phyloP scores from a whole-genome alignment of 331 rosid genomes.

The Malus hybrid region DNA sequence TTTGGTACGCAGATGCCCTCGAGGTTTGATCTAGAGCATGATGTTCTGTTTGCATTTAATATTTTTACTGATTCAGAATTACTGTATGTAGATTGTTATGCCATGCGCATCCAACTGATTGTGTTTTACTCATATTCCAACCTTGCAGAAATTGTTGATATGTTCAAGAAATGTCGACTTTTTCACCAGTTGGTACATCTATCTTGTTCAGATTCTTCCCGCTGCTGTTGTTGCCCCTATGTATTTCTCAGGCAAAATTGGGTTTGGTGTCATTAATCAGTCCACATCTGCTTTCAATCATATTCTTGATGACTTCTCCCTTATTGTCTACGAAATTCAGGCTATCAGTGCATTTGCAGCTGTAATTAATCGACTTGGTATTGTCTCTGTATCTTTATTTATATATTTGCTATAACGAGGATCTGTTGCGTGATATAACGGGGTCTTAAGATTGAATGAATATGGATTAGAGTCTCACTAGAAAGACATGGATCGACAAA shows the following conservation, averaged over 20 bases:
- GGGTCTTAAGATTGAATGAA: background rate
- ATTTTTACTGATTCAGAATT: background rate
- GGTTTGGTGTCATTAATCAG: conserved; percentile 94
- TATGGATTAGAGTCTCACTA: background rate
- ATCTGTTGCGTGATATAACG: background rate
- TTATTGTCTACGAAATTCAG: conserved; percentile 86
- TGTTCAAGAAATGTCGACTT: conserved; percentile 90
- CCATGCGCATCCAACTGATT: background rate
- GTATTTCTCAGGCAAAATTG: conserved; percentile 89
- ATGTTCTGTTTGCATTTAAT: background rate
- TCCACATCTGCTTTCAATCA: conserved; percentile 95
- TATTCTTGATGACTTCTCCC: conserved; percentile 86
- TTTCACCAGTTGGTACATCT: conserved; percentile 87
- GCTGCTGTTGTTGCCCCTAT: conserved; percentile 97
- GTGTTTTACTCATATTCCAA: conserved; percentile 5
- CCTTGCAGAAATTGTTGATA: conserved; percentile 67
- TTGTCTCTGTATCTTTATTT: conserved; percentile 5
- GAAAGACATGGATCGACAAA: background rate
- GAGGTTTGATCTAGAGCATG: background rate
- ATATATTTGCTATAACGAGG: conserved; percentile 9
- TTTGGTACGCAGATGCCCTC: background rate
- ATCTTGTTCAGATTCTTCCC: conserved; percentile 88
- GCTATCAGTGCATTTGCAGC: conserved; percentile 94
- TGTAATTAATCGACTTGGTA: conserved; percentile 91
- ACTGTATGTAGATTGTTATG: background rate